Evolutionary conservation across 176 grass and related monocot genomes (phyloP).

Genomic region (Cenchrus americanus): DNA sequence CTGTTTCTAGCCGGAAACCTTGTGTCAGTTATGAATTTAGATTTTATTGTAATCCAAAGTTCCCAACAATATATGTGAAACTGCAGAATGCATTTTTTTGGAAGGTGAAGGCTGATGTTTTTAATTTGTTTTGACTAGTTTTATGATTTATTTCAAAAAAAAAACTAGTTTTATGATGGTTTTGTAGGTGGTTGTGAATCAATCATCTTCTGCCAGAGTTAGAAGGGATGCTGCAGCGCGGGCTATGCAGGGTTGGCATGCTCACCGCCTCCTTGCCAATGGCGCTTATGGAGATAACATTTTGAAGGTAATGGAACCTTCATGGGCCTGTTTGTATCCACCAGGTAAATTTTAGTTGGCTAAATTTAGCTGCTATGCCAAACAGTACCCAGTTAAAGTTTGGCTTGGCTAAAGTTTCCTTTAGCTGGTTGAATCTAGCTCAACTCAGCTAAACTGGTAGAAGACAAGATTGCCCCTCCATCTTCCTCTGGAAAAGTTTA

Average conservation of each 20-base stretch:
- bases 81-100: conserved; percentile 10
- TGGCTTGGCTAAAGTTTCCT: no score
- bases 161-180: conserved; percentile 12
- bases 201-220: conserved; percentile 77
- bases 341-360: no score
- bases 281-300: conserved; percentile 70
- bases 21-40: conserved; percentile 5
- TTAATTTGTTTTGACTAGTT: conserved; percentile 22
- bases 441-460: no score
- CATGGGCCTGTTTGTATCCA: not conserved
- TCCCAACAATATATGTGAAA: conserved; percentile 20
- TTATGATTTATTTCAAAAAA: not conserved
- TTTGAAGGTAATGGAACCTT: conserved; percentile 58
- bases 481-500: no score
- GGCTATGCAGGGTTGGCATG: conserved; percentile 97
- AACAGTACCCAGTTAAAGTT: no score
- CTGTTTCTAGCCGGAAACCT: conserved; percentile 17
- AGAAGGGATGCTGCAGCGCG: conserved; percentile 87
- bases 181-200: conserved; percentile 57
- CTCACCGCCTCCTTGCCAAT: conserved; percentile 74
- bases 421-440: no score
- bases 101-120: conserved; percentile 13
- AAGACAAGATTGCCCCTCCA: no score
- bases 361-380: no score
- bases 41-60: conserved; percentile 22